Base-by-base conservation (phyloP, 2,329 filamentous ascomycete genomes). In the Colletotrichum horii region DNA sequence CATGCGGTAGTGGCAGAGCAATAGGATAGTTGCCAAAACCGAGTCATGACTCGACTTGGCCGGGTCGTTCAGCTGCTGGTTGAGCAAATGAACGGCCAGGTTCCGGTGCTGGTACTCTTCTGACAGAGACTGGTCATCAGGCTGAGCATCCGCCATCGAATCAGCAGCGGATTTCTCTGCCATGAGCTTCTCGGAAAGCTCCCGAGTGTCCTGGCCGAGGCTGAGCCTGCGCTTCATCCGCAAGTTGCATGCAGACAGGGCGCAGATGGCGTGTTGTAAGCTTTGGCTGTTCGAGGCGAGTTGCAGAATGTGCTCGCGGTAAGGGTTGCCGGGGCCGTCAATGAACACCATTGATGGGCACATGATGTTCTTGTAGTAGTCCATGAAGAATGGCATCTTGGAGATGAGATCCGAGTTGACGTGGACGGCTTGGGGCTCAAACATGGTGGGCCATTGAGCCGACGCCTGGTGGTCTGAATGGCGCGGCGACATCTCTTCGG, bases 341-440 rank as follows among this genome's bases (percentile, higher is more conserved):
- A 98, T 96, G 79, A 96, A 95, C 66, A 98, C 96, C 84, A 98
- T 94, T 75, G 95, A 95, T 7, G 95, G 95, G 79, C 96, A 97
- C 86, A 98, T 96, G 81, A 95, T 94, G 83, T 95, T 96, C 82
- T 96, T 94, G 85, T 98, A 98, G 85, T 98, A 98, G 82, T 97
- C 94, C 87, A 98, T 94, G 82, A 98, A 93, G 84, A 94, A 97
- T 78, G 94, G 93, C 87, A 98, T 94, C 81, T 95, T 94, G 74
- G 93, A 92, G 76, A 95, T 92, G 80, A 95, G 86, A 83, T 94
- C 86, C 82, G 90, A 82, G 89, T 88, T 88, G 87, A 91, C 85
- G 81, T 89, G 90, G 78, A 87, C 81, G 65, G 85, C 80, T 55
- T 87, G 87, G 52, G 84, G 83, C 70, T 89, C 88, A 77, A 87